Evolutionary conservation across 1,284 basidiomycete genomes (phyloP).

Genomic region (Trametes polyzona): DNA sequence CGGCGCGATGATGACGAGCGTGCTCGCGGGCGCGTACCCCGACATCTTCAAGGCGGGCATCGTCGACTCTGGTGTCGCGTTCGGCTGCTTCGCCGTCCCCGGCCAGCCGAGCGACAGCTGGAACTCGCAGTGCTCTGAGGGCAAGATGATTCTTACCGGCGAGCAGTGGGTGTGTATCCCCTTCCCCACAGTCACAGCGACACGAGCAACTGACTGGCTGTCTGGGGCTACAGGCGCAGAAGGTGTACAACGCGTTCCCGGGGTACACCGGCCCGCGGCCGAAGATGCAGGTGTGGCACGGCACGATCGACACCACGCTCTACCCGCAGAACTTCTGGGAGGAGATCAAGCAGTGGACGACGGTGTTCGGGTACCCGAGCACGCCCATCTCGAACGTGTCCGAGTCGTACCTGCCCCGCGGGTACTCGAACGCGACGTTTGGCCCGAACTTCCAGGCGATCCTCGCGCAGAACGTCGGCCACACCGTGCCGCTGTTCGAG

Average conservation of each 20-base stretch:
- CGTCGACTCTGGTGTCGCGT: conserved; percentile 57
- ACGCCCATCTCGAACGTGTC: conserved; percentile 44
- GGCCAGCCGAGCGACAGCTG: conserved; percentile 43
- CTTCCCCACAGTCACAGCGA: neutral
- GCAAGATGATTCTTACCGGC: conserved; percentile 48
- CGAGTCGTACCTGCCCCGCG: conserved; percentile 40
- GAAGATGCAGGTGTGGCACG: conserved; percentile 60
- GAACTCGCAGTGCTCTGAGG: conserved; percentile 47
- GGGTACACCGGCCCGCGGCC: conserved; percentile 56
- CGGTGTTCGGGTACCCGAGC: conserved; percentile 41
- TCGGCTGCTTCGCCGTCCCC: conserved; percentile 55
- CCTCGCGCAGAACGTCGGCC: conserved; percentile 46
- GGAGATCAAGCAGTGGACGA: conserved; percentile 43
- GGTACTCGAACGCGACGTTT: conserved; percentile 48
- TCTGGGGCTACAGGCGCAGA: conserved; percentile 41
- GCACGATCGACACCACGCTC: conserved; percentile 56
- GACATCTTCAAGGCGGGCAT: conserved; percentile 55
- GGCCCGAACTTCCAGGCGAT: conserved; percentile 53
- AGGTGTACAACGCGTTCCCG: conserved; percentile 48
- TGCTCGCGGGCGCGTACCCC: conserved; percentile 57
- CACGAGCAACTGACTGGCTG: neutral
- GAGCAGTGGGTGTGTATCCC: conserved; percentile 47
- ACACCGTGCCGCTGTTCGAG: conserved; percentile 42
- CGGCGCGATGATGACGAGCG: conserved; percentile 67
- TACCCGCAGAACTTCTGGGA: conserved; percentile 55